A percentile compares a stretch with the other conserved stretches of the same genome.
phyloP scores from a whole-genome alignment of 306 rosid genomes.

The Notholithocarpus densiflorus region DNA sequence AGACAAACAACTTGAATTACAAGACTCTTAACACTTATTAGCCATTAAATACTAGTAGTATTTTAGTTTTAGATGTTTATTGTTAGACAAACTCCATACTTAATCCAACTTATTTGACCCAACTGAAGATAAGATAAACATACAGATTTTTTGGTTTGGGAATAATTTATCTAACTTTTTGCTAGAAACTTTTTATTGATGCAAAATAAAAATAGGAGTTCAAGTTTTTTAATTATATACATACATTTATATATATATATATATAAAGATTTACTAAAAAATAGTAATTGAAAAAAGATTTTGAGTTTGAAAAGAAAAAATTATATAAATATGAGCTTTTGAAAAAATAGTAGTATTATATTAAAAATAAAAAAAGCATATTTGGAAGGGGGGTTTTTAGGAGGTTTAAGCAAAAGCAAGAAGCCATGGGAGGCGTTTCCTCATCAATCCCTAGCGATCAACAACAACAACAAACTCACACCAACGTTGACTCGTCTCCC shows the following conservation, averaged over 20 bases:
- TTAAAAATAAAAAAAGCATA: background rate
- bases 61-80: no score
- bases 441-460: background rate
- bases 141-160: fast-evolving
- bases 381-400: conserved; percentile 4
- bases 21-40: no score
- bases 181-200: fast-evolving
- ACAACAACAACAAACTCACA: background rate
- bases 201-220: no score
- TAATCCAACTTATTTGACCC: no score
- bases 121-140: fast-evolving
- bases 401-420: conserved; percentile 13
- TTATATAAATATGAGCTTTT: no score
- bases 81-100: no score
- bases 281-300: no score
- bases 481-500: background rate
- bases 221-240: no score
- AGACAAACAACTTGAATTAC: fast-evolving
- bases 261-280: no score
- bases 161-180: fast-evolving
- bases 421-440: background rate
- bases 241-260: no score
- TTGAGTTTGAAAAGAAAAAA: background rate
- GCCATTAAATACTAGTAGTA: no score
- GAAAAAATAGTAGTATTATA: background rate